Conservation (phyloP, 371 early-diverging fungal species). For the Circinella umbellata region DNA sequence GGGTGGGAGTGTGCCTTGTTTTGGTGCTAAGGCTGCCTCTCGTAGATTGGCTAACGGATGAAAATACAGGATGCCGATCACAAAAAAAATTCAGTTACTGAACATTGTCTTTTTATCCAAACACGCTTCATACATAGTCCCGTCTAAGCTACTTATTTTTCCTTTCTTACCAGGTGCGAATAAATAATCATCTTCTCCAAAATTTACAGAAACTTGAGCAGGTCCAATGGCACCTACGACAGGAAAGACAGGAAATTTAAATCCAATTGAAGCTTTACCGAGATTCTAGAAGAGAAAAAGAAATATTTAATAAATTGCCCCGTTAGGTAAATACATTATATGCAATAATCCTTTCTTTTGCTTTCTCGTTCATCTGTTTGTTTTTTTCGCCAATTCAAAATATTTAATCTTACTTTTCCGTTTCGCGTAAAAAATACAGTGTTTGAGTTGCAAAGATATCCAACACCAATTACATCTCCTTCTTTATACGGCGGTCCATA, state of each 20-base stretch:
- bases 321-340: too few species aligned
- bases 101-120: too few species aligned
- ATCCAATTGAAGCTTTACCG: conserved; percentile 57
- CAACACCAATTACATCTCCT: conserved; percentile 77
- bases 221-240: conserved; percentile 60
- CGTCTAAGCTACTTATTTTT: background rate
- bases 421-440: conserved; percentile 77
- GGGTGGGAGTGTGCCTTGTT: conserved; percentile 60
- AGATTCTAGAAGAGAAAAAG: conserved; percentile 29
- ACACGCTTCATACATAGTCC: too few species aligned
- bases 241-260: conserved; percentile 54
- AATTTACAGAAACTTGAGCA: conserved; percentile 56
- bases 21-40: conserved; percentile 72
- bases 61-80: background rate
- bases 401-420: conserved; percentile 44
- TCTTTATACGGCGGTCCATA: conserved; percentile 65
- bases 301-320: too few species aligned
- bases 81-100: too few species aligned
- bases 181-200: conserved; percentile 50
- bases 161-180: conserved; percentile 18
- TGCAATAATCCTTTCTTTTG: background rate
- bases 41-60: conserved; percentile 64
- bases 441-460: conserved; percentile 66
- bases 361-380: too few species aligned
- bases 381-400: too few species aligned